Evolutionary conservation across 2,329 filamentous ascomycete genomes (phyloP), one percentile per base, ranked within the genome.

Genomic region (Didymellaceae sp.): DNA sequence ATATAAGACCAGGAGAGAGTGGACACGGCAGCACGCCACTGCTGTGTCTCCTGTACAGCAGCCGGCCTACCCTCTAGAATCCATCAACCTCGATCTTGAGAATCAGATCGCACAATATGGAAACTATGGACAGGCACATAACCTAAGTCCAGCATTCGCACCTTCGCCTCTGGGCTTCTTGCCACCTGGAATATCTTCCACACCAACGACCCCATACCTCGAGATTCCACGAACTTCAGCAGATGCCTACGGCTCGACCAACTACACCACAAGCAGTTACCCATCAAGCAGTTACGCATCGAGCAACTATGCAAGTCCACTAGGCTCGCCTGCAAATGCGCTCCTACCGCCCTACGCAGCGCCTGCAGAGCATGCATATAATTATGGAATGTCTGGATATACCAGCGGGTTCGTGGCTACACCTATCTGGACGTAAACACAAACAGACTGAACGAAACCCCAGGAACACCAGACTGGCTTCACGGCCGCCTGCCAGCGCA

Each of bases 121-220:
- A 50, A 71, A 66, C 50, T 74, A 74, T 41, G 70, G 70, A 9
- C 66, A 67, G 39, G 17, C 48, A 4, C 70, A 72, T 41, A 79
- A 77, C 52, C 67, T 78, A 6, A 79, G 76, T 55, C 78, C 78
- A n/a, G 78, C 78, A 0, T 80, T 80, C 61, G 75, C 77, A 6
- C 77, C 78, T 6, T 76, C 77, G 8, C 73, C 75, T 17, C 67
- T 78, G 18, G 72, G 68, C 21, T 75, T 77, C 47, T 58, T 70
- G 38, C 70, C 75, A 16, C 38, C 63, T 34, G 70, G 70, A 25
- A 54, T 72, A 61, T 32, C 64, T 46, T 63, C 71, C 43, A 52
- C 66, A 18, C 71, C 70, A 14, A 65, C 67, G 5, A 75, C 74
- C 9, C 73, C 73, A 6, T 80, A 75, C 47, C 73, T 80, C 39